These are phyloP conservation scores for Erodium trifolium DNA, from an alignment of 441 rosid genomes.

Conservation along the genomic window DNA sequence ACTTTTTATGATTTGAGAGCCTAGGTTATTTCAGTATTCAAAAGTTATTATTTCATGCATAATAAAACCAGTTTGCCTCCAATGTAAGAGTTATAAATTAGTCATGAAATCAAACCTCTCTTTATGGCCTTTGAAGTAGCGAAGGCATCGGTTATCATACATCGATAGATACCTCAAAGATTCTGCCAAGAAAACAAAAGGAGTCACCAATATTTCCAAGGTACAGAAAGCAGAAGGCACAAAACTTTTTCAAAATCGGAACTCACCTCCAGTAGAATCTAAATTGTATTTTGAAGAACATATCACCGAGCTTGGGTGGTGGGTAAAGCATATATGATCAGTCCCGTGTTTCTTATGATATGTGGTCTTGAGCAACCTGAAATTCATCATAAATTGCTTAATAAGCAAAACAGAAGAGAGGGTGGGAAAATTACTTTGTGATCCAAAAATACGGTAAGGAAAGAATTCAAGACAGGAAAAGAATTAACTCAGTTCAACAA, in stretches of 20 bases:
- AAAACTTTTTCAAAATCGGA: conserved; percentile 11
- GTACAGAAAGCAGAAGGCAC: neutral
- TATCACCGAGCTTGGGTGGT: conserved; percentile 85
- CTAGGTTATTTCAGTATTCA: too few relatives aligned
- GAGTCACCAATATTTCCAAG: conserved; percentile 11
- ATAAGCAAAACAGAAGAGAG: neutral
- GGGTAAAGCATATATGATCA: conserved; percentile 88
- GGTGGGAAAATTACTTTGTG: neutral
- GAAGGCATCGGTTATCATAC: conserved; percentile 90
- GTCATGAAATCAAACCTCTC: conserved; percentile 45
- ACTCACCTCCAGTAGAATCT: conserved; percentile 71
- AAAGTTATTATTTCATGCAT: neutral
- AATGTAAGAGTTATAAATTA: conserved; percentile 1
- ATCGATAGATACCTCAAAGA: conserved; percentile 78
- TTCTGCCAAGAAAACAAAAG: conserved; percentile 35
- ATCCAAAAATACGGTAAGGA: neutral
- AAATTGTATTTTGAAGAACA: conserved; percentile 76
- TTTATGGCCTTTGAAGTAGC: conserved; percentile 92
- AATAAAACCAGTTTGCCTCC: neutral
- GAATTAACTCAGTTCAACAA: neutral
- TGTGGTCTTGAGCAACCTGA: conserved; percentile 87
- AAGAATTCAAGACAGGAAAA: neutral
- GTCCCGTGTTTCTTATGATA: conserved; percentile 86
- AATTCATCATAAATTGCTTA: neutral
- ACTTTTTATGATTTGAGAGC: neutral